Evolutionary conservation across 768 basidiomycete species (phyloP).

Genomic region (Amanita phalloides): DNA sequence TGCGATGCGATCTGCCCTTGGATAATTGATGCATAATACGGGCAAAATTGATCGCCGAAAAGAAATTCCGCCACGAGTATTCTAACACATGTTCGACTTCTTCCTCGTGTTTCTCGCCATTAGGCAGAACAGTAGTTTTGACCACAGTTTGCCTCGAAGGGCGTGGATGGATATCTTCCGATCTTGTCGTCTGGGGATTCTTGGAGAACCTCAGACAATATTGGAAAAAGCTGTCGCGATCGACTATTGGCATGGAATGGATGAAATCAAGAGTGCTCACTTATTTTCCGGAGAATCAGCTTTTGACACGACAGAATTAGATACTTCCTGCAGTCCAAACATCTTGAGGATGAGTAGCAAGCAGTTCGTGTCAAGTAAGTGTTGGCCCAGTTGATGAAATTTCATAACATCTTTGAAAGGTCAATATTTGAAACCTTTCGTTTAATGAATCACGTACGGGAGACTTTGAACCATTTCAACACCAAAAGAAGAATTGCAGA

Average conservation of each 20-base stretch:
- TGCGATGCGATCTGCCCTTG: constrained; percentile 88
- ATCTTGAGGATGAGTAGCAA: constrained; percentile 90
- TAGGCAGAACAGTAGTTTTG: constrained; percentile 49
- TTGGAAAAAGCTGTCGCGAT: constrained; percentile 75
- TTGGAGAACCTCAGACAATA: constrained; percentile 81
- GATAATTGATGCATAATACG: constrained; percentile 97
- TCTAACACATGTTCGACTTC: constrained; percentile 90
- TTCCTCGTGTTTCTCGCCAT: constrained; percentile 69
- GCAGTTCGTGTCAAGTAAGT: constrained; percentile 92
- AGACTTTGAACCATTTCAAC: constrained; percentile 98
- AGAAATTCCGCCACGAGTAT: constrained; percentile 97
- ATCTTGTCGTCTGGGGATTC: constrained; percentile 43
- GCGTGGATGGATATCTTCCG: constrained; percentile 58
- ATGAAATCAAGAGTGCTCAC: constrained; percentile 23
- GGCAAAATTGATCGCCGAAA: constrained; percentile 92
- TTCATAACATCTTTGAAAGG: constrained; percentile 82
- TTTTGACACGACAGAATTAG: constrained; percentile 73
- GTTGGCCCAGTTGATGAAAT: constrained; percentile 95
- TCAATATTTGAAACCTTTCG: background rate
- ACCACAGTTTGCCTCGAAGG: constrained; percentile 48
- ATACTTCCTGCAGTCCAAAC: constrained; percentile 94
- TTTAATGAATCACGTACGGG: constrained; percentile 52
- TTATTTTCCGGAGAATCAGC: constrained; percentile 84
- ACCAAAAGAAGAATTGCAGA: constrained; percentile 87
- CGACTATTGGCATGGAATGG: background rate